Evolutionary conservation across 805 yeast species (phyloP), one percentile per base, ranked within the genome.

Genomic region (Starmerella khaoyaiensis): DNA sequence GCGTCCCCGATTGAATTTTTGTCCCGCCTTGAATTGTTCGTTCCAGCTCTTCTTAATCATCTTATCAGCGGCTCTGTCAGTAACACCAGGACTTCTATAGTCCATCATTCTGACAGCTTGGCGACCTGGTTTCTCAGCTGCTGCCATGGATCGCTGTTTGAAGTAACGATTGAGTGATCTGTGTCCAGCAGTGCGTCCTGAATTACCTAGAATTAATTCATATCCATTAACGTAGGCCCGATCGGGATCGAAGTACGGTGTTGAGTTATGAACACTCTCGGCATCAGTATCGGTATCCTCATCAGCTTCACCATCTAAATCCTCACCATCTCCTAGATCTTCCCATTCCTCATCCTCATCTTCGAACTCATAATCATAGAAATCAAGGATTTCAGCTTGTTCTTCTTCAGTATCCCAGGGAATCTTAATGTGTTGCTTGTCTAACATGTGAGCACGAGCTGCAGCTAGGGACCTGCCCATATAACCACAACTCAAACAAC

Each of bases 371-470:
- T 82, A 86, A 55, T 87, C 95, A 55, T 90, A 90, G 53, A 78
- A 90, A 28, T 74, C 77, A 0, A 84, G 70, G 30, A 87, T 67
- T 52, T 76, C 79, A 33, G 74, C 68, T 52, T 75, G 74, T 52
- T 90, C 93, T 40, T 76, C 77, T 37, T 73, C 77, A 0, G 73
- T 59, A 51, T 90, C 97, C 58, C 79, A 90, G 1, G 97, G 96
- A 42, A 90, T 68, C 53, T 74, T 71, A 62, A 87, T 79, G 58
- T 90, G 99, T 40, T 83, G 74, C 58, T 90, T 90, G 7, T 79
- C 69, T 4, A 66, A 50, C 79, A 83, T 77, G 58, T 90, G 99
- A 29, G 82, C 90, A 48, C 94, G 75, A 9, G 81, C 84, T 42
- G 94, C 79, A 52, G 81, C 93, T 21, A 87, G 54, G 37, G 74